These are phyloP conservation scores for Clarireedia paspali DNA, from an alignment of 2,329 filamentous ascomycete genomes.

Conservation along the genomic window DNA sequence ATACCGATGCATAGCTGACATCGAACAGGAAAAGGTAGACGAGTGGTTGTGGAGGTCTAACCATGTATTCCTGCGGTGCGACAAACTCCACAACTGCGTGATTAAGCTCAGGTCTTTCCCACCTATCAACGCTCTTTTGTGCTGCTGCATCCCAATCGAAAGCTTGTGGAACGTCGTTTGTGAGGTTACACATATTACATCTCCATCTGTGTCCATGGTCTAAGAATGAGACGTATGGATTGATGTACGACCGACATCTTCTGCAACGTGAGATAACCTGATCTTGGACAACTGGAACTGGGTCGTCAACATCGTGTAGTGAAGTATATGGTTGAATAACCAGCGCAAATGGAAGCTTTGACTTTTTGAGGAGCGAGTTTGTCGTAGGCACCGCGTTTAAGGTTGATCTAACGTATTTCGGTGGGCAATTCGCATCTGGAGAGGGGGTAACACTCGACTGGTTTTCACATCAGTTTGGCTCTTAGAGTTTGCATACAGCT, in stretches of 20 bases:
- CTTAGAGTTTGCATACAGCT: not conserved
- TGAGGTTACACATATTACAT: slow-evolving; percentile 99
- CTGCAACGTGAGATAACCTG: slow-evolving; percentile 96
- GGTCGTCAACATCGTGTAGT: slow-evolving; percentile 87
- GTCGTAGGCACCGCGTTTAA: slow-evolving; percentile 91
- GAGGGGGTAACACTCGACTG: slow-evolving; percentile 88
- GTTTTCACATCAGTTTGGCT: slow-evolving; percentile 32
- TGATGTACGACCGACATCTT: slow-evolving; percentile 94
- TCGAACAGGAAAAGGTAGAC: slow-evolving; percentile 95
- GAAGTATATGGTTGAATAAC: slow-evolving; percentile 94
- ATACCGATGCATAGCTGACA: slow-evolving; percentile 84
- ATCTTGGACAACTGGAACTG: slow-evolving; percentile 85
- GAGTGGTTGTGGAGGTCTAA: slow-evolving; percentile 87
- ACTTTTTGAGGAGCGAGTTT: slow-evolving; percentile 90
- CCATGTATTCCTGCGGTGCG: slow-evolving; percentile 98
- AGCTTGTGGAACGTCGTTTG: slow-evolving; percentile 97
- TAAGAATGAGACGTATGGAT: slow-evolving; percentile 91
- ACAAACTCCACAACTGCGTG: slow-evolving; percentile 97
- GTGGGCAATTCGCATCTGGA: slow-evolving; percentile 80
- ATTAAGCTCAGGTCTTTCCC: slow-evolving; percentile 88
- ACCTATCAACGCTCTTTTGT: slow-evolving; percentile 86
- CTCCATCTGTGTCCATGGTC: slow-evolving; percentile 97
- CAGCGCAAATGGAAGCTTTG: slow-evolving; percentile 87
- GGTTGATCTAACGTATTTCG: slow-evolving; percentile 92
- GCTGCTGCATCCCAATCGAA: slow-evolving; percentile 96